Evolutionary conservation across 768 basidiomycete genomes (phyloP).

Genomic region (Dioszegia aurantiaca): DNA sequence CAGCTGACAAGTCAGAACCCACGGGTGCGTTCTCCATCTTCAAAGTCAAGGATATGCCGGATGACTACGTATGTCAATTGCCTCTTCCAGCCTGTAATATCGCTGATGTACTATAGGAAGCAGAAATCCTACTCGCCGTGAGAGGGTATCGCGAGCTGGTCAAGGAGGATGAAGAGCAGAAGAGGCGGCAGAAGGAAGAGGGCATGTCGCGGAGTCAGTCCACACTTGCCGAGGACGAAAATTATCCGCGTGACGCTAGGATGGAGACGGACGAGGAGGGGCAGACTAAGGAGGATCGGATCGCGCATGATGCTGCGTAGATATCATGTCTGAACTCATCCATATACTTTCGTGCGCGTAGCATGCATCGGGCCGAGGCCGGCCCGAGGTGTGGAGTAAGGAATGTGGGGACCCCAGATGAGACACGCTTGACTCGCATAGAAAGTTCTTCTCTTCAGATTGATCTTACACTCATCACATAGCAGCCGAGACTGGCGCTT

Average conservation of each 20-base stretch:
- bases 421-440: too few relatives aligned
- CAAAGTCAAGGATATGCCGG: slow-evolving; percentile 21
- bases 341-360: too few relatives aligned
- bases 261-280: neutral
- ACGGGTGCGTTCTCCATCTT: slow-evolving; percentile 25
- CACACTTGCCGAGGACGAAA: neutral
- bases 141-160: slow-evolving; percentile 14
- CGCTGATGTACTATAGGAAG: slow-evolving; percentile 1
- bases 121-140: slow-evolving; percentile 11
- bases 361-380: too few relatives aligned
- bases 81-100: neutral
- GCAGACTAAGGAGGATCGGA: slow-evolving; percentile 3
- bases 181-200: slow-evolving; percentile 4
- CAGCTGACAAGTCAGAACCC: slow-evolving; percentile 15
- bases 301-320: slow-evolving; percentile 1
- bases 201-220: slow-evolving; percentile 6
- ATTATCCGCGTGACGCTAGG: neutral
- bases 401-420: too few relatives aligned
- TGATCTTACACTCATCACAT: too few relatives aligned
- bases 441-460: too few relatives aligned
- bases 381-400: too few relatives aligned
- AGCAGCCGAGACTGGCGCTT: too few relatives aligned
- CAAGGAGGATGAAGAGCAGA: slow-evolving; percentile 15
- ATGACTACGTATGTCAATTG: slow-evolving; percentile 11
- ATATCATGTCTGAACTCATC: neutral